Evolutionary conservation across 768 basidiomycete genomes (phyloP).

Genomic region (Clitopilus hobsonii): DNA sequence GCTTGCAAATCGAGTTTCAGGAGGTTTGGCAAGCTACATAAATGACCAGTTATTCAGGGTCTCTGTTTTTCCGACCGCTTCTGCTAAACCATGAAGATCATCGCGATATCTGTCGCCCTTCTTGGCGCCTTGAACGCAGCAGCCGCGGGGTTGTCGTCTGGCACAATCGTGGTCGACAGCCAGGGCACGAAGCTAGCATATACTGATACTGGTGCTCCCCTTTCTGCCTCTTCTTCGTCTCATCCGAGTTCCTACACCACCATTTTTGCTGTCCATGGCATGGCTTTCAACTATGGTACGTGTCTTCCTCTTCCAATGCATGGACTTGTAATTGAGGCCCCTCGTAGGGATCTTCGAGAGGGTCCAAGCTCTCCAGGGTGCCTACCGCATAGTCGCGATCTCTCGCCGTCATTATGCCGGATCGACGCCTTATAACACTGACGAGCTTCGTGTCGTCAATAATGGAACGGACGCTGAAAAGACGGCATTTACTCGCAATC

Average conservation of each 20-base stretch:
- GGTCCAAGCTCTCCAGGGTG: neutral
- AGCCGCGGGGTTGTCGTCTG: too few relatives aligned
- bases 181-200: neutral
- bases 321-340: too few relatives aligned
- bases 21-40: too few relatives aligned
- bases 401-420: neutral
- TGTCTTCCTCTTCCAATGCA: too few relatives aligned
- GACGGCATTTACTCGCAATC: neutral
- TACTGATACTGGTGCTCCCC: neutral
- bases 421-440: neutral
- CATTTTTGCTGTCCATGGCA: neutral
- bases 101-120: too few relatives aligned
- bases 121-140: too few relatives aligned
- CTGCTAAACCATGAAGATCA: too few relatives aligned
- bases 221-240: too few relatives aligned
- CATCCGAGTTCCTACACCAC: neutral
- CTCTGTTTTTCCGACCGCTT: too few relatives aligned
- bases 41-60: too few relatives aligned
- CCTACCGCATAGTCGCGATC: neutral
- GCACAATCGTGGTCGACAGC: neutral
- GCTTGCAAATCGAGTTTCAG: too few relatives aligned
- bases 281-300: neutral
- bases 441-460: neutral
- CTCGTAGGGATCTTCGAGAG: neutral
- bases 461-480: neutral